Percentiles rank a stretch among this genome's conserved stretches.
These are phyloP conservation scores for Diaporthe longicolla DNA, from an alignment of 2,329 filamentous ascomycete species.

Conservation along the genomic window DNA sequence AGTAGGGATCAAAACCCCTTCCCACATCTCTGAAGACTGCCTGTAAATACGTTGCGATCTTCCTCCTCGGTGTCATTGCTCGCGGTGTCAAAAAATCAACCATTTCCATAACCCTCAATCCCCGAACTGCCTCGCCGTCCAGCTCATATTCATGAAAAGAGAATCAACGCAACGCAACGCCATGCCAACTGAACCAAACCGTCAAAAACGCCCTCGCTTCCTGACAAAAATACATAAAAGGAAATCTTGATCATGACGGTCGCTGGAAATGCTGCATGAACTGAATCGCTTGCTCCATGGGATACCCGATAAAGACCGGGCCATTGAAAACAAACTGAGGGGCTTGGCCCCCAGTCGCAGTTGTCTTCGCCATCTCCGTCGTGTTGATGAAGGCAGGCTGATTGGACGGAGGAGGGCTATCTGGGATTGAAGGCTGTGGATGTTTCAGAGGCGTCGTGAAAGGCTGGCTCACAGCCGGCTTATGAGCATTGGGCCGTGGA, in stretches of 20 bases:
- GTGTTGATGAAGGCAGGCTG: conserved; percentile 70
- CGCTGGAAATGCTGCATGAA: conserved; percentile 75
- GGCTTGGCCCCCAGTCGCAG: conserved; percentile 46
- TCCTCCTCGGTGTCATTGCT: not conserved
- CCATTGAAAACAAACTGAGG: conserved; percentile 91
- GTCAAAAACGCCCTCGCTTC: conserved; percentile 37
- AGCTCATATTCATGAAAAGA: not conserved
- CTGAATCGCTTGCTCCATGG: conserved; percentile 83
- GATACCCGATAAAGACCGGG: conserved; percentile 94
- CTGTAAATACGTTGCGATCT: not conserved
- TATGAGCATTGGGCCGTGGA: conserved; percentile 21
- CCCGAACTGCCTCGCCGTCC: not conserved
- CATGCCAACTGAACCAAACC: conserved; percentile 1
- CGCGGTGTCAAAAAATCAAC: not conserved
- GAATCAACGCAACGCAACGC: conserved; percentile 6
- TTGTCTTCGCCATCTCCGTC: conserved; percentile 51
- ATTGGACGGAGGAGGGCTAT: conserved; percentile 49
- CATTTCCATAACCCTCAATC: not conserved
- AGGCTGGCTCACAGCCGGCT: conserved; percentile 36
- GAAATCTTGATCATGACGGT: conserved; percentile 42
- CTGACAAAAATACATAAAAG: conserved; percentile 15
- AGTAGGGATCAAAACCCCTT: not conserved
- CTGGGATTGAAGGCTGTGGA: conserved; percentile 44
- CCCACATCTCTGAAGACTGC: not conserved
- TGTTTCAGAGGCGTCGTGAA: conserved; percentile 45